Evolutionary conservation across 2,329 filamentous ascomycete species (phyloP).

Genomic region (Davidsoniella virescens): DNA sequence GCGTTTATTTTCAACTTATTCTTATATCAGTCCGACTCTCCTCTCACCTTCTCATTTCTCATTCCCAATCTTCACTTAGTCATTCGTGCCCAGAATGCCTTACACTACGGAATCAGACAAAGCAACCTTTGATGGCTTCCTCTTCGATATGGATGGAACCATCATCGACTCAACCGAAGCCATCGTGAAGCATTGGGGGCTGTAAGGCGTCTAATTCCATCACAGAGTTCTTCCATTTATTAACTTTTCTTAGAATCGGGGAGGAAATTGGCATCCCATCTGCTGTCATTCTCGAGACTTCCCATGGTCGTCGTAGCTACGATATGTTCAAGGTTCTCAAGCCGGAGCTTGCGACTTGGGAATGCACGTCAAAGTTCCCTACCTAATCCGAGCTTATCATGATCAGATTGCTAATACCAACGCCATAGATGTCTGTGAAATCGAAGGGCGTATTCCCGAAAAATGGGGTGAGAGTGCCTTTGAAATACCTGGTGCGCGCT

Average conservation of each 20-base stretch:
- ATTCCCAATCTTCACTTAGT: too few species aligned
- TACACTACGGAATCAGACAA: constrained; percentile 29
- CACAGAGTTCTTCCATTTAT: too few species aligned
- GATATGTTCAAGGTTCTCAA: constrained; percentile 68
- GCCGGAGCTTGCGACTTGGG: constrained; percentile 78
- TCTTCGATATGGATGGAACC: constrained; percentile 69
- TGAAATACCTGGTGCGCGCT: constrained; percentile 71
- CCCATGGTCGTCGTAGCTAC: constrained; percentile 79
- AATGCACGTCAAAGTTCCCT: constrained; percentile 46
- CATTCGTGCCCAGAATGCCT: constrained; percentile 7
- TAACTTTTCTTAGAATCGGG: constrained; percentile 48
- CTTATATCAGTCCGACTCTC: neutral
- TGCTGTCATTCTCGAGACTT: constrained; percentile 73
- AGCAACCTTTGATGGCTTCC: constrained; percentile 36
- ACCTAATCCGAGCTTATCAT: neutral
- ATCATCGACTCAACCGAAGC: constrained; percentile 69
- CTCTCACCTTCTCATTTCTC: neutral
- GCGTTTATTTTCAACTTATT: too few species aligned
- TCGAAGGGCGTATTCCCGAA: constrained; percentile 64
- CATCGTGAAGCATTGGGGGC: constrained; percentile 62
- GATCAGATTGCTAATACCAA: neutral
- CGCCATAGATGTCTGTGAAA: constrained; percentile 52
- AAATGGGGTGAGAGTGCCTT: constrained; percentile 61
- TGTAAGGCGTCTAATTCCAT: constrained; percentile 26
- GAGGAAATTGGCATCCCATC: constrained; percentile 71